Evolutionary conservation across 257 asterid species (phyloP), one percentile per base, ranked within the genome.

Genomic region (Agastache rugosa): DNA sequence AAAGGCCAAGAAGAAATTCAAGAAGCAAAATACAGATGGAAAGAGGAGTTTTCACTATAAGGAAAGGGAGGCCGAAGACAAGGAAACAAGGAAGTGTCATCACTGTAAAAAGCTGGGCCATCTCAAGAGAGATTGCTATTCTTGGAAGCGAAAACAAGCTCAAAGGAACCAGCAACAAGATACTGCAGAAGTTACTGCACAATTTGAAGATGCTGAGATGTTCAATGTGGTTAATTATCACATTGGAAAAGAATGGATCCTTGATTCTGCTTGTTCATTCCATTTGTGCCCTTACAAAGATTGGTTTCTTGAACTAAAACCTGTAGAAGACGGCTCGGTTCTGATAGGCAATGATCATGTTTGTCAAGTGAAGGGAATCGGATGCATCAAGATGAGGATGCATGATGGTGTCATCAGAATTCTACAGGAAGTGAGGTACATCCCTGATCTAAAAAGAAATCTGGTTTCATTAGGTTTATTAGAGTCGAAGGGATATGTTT

Each of bases 291-390:
- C 50, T 0, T 1, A 44, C 5, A 2, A 1, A 44, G 1, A 11
- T 1, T 44, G 50, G 50, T 44, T 44, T 3, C 0, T 2, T 1
- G 0, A 44, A 0, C 4, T 44, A 1, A 3, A 10, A 1, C 1
- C 0, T 3, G 5, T 0, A 6, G 17, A 45, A 0, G 1, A 0
- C 0, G 11, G 17, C 0, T 45, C 51, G 2, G 51, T 45, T 0
- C 0, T 45, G 3, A n/a, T 44, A 0, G 50, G 50, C 0, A 12
- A 44, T 11, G n/a, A 44, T 8, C 5, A 12, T 0, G 0, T 44
- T 0, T 44, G 50, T 44, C n/a, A 0, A 1, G 50, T 44, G 0
- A 44, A 11, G 2, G 50, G 50, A 0, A 1, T 12, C 1, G 50
- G 50, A 11, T 0, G 9, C n/a, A 44, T 44, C 1, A 11, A 2